Evolutionary conservation across 441 rosid genomes (phyloP).

Genomic region (Arabidopsis lyrata): DNA sequence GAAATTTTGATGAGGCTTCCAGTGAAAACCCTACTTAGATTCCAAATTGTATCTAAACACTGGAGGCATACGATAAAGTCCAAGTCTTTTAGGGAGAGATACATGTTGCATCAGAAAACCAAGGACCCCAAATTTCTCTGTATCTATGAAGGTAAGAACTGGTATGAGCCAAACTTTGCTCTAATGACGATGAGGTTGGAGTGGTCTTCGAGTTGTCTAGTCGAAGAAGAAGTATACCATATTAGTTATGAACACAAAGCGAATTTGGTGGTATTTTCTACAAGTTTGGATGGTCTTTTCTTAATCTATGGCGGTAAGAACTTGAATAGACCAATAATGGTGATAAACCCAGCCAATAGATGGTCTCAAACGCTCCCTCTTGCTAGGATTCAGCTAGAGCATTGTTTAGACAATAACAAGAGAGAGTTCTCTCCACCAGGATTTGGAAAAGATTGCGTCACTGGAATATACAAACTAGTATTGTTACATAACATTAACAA

Average conservation of each 20-base stretch:
- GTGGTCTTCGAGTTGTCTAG: background rate
- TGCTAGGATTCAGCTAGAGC: background rate
- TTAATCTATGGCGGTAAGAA: background rate
- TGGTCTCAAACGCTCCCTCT: constrained; percentile 2
- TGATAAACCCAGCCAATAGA: constrained; percentile 6
- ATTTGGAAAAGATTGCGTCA: background rate
- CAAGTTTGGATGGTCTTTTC: background rate
- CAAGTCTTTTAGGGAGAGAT: background rate
- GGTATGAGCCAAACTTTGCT: background rate
- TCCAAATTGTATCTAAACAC: constrained; percentile 1
- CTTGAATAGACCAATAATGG: background rate
- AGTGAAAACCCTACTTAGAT: background rate
- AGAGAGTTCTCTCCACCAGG: background rate
- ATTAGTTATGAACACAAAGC: background rate
- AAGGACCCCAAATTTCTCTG: background rate
- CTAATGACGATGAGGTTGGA: constrained; percentile 17
- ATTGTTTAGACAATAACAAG: background rate
- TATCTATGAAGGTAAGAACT: background rate
- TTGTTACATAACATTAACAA: background rate
- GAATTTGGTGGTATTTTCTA: background rate
- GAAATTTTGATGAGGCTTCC: background rate
- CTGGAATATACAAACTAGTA: constrained; percentile 5
- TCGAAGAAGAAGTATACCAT: background rate
- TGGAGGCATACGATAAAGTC: background rate
- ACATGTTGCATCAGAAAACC: constrained; percentile 20